These are phyloP conservation scores for Ophiosphaerella korrae DNA, from an alignment of 2,329 filamentous ascomycete species.

Conservation along the genomic window DNA sequence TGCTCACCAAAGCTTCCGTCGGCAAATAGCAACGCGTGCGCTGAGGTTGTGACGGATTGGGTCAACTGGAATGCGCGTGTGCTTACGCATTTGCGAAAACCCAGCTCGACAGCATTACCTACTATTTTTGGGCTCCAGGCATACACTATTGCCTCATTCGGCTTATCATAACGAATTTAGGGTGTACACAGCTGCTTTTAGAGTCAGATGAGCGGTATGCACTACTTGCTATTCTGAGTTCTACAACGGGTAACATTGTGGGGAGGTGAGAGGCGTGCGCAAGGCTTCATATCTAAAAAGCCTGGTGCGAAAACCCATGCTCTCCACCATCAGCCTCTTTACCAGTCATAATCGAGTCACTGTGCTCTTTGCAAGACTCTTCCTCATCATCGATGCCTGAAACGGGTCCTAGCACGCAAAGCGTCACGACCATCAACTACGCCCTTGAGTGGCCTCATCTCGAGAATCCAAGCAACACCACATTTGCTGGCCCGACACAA, in stretches of 20 bases:
- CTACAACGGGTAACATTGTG: neutral
- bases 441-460: slow-evolving; percentile 33
- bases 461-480: slow-evolving; percentile 37
- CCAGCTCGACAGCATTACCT: slow-evolving; percentile 10
- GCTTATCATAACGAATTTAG: slow-evolving; percentile 7
- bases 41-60: neutral
- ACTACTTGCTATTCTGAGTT: slow-evolving; percentile 19
- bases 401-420: slow-evolving; percentile 38
- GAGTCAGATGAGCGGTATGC: slow-evolving; percentile 23
- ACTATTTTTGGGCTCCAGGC: slow-evolving; percentile 19
- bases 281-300: neutral
- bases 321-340: neutral
- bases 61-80: neutral
- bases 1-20: neutral
- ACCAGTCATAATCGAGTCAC: neutral
- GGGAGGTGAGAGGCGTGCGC: neutral
- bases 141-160: slow-evolving; percentile 11
- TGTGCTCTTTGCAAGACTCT: slow-evolving; percentile 5
- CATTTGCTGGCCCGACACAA: slow-evolving; percentile 32
- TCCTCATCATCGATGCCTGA: slow-evolving; percentile 24
- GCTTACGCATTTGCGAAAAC: slow-evolving; percentile 14
- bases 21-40: neutral
- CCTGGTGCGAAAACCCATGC: neutral
- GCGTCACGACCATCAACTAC: slow-evolving; percentile 45
- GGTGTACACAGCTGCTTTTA: slow-evolving; percentile 1